These are phyloP conservation scores for Fusarium neocosmosporiellum DNA, from an alignment of 2,329 filamentous ascomycete species.

Conservation along the genomic window DNA sequence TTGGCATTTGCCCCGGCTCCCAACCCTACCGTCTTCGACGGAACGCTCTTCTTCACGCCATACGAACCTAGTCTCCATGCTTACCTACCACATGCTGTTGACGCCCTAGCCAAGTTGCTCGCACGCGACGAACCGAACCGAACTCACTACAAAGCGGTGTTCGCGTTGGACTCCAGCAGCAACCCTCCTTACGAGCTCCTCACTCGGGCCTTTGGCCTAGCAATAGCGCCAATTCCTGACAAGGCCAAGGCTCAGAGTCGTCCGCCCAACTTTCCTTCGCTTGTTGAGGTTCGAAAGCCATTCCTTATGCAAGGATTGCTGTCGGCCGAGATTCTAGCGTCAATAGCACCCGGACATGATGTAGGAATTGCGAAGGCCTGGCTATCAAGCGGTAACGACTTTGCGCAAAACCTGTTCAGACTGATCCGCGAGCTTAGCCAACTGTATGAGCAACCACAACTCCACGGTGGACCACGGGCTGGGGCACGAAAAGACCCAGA, in stretches of 20 bases:
- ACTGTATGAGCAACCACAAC: constrained; percentile 65
- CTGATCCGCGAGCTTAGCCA: constrained; percentile 79
- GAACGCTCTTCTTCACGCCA: constrained; percentile 77
- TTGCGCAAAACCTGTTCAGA: constrained; percentile 81
- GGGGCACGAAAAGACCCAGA: constrained; percentile 60
- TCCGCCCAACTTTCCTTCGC: constrained; percentile 68
- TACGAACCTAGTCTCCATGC: constrained; percentile 86
- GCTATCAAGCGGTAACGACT: constrained; percentile 86
- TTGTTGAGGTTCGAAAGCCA: constrained; percentile 86
- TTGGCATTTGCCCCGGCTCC: constrained; percentile 89
- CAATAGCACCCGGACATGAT: constrained; percentile 78
- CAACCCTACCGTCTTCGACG: constrained; percentile 67
- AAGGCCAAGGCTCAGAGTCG: constrained; percentile 63
- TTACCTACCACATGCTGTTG: constrained; percentile 90
- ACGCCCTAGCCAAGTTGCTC: constrained; percentile 89
- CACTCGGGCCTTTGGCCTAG: constrained; percentile 86
- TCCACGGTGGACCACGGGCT: constrained; percentile 48
- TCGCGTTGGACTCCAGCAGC: constrained; percentile 75
- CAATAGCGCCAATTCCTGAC: constrained; percentile 86
- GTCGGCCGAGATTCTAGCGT: constrained; percentile 87
- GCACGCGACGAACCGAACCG: constrained; percentile 95
- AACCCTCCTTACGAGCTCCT: constrained; percentile 80
- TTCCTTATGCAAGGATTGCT: constrained; percentile 92
- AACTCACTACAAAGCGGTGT: constrained; percentile 84
- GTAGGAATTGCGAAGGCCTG: constrained; percentile 79